Conservation (phyloP, 2,329 filamentous ascomycete genomes). For the Hypoxylon sp. region DNA sequence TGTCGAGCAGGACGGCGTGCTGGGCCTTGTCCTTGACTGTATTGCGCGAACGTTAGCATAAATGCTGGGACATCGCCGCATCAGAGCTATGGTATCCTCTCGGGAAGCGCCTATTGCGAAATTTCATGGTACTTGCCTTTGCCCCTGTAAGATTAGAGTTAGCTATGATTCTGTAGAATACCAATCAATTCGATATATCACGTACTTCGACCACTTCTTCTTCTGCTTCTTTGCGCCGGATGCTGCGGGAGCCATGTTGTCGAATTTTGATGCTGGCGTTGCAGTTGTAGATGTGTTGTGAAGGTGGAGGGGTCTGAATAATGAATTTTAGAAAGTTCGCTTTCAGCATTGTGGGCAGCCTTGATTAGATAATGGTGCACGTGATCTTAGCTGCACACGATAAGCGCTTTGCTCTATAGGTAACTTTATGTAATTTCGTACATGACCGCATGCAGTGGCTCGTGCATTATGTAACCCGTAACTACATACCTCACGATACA, state of each 20-base stretch:
- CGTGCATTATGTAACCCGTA: too few relatives aligned
- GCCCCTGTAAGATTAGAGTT: constrained; percentile 47
- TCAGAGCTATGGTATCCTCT: constrained; percentile 28
- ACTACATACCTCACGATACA: not conserved
- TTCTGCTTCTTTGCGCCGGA: constrained; percentile 83
- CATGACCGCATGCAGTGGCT: too few relatives aligned
- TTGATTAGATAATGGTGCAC: constrained; percentile 41
- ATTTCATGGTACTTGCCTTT: constrained; percentile 49
- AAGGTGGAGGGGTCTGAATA: constrained; percentile 48
- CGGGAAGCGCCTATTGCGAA: constrained; percentile 22
- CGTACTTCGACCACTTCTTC: constrained; percentile 84
- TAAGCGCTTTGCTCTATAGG: too few relatives aligned
- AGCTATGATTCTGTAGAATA: constrained; percentile 26
- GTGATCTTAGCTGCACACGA: constrained; percentile 37
- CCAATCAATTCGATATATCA: constrained; percentile 45
- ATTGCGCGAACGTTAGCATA: constrained; percentile 42
- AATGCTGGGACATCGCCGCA: constrained; percentile 16
- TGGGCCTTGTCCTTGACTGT: constrained; percentile 99
- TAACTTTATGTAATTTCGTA: too few relatives aligned
- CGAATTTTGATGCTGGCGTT: constrained; percentile 51
- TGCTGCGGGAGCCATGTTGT: constrained; percentile 63
- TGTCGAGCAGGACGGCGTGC: constrained; percentile 99
- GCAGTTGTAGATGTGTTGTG: constrained; percentile 45
- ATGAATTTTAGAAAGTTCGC: constrained; percentile 51
- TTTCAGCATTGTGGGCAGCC: constrained; percentile 48